These are phyloP conservation scores for Gossypium trilobum DNA, from an alignment of 441 rosid species.

Conservation along the genomic window DNA sequence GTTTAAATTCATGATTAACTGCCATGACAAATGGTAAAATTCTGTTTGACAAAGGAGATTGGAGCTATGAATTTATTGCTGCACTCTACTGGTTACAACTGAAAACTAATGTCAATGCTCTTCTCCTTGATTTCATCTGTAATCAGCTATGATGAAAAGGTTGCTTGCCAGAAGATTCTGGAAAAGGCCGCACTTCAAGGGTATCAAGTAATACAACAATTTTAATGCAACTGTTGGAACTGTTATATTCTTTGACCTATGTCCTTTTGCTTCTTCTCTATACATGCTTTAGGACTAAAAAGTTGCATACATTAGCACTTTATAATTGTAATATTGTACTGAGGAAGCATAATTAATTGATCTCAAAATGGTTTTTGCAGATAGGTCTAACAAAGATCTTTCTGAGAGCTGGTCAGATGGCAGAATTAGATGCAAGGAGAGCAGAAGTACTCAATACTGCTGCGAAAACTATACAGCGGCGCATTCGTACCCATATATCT, in stretches of 20 bases:
- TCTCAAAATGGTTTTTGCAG: slow-evolving; percentile 39
- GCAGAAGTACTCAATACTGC: slow-evolving; percentile 76
- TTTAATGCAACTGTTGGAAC: neutral
- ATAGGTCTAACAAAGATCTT: slow-evolving; percentile 92
- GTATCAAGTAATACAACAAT: slow-evolving; percentile 55
- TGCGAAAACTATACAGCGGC: slow-evolving; percentile 79
- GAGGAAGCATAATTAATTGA: slow-evolving; percentile 16
- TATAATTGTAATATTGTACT: neutral
- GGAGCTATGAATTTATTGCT: slow-evolving; percentile 10
- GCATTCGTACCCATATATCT: slow-evolving; percentile 61
- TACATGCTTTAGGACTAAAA: neutral
- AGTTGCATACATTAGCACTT: neutral
- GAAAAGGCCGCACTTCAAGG: slow-evolving; percentile 82
- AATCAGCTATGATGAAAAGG: slow-evolving; percentile 78
- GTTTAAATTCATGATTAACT: neutral
- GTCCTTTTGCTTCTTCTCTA: neutral
- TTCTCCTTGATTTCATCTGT: slow-evolving; percentile 19
- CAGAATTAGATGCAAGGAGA: slow-evolving; percentile 86
- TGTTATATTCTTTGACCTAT: neutral
- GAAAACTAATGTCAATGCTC: slow-evolving; percentile 13
- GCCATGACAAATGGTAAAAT: slow-evolving; percentile 5
- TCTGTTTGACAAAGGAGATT: slow-evolving; percentile 8
- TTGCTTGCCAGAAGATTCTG: slow-evolving; percentile 58
- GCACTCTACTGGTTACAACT: slow-evolving; percentile 19
- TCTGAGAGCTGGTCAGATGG: slow-evolving; percentile 98